Evolutionary conservation across 768 basidiomycete species (phyloP).

Genomic region (Dendrothele bispora): DNA sequence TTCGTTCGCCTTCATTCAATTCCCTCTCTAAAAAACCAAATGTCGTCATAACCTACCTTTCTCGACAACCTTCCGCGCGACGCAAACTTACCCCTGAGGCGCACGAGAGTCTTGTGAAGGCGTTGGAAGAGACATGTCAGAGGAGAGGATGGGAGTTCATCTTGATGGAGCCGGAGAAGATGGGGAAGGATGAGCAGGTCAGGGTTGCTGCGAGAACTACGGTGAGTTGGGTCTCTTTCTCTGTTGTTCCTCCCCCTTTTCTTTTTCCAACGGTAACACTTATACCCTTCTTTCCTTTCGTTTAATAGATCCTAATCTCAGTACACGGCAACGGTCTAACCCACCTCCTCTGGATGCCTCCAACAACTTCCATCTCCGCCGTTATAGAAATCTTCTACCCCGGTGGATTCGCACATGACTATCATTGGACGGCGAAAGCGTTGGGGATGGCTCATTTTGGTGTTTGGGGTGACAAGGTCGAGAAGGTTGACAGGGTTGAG

Average conservation of each 20-base stretch:
- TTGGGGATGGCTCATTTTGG: constrained; percentile 76
- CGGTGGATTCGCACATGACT: constrained; percentile 80
- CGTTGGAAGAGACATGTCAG: constrained; percentile 49
- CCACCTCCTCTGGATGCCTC: constrained; percentile 84
- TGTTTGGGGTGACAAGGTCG: constrained; percentile 85
- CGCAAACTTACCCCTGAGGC: constrained; percentile 55
- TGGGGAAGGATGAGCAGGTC: constrained; percentile 79
- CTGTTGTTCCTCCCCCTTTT: not conserved
- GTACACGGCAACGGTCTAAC: constrained; percentile 83
- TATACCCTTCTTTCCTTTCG: constrained; percentile 4
- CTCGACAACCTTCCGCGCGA: constrained; percentile 55
- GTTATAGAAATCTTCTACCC: constrained; percentile 88
- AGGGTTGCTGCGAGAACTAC: constrained; percentile 64
- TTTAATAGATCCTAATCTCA: constrained; percentile 59
- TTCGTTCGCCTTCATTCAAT: no score
- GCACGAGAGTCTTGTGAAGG: constrained; percentile 52
- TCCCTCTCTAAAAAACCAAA: no score
- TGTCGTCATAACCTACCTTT: constrained; percentile 81
- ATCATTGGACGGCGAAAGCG: constrained; percentile 77
- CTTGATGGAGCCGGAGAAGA: constrained; percentile 58
- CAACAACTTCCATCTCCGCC: constrained; percentile 67
- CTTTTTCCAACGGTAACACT: not conserved
- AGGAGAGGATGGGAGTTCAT: constrained; percentile 58
- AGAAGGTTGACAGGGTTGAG: no score
- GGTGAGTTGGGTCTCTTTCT: constrained; percentile 39